Evolutionary conservation across 2,329 filamentous ascomycete species (phyloP), one percentile per base, ranked within the genome.

Genomic region (Trichoderma asperellum): DNA sequence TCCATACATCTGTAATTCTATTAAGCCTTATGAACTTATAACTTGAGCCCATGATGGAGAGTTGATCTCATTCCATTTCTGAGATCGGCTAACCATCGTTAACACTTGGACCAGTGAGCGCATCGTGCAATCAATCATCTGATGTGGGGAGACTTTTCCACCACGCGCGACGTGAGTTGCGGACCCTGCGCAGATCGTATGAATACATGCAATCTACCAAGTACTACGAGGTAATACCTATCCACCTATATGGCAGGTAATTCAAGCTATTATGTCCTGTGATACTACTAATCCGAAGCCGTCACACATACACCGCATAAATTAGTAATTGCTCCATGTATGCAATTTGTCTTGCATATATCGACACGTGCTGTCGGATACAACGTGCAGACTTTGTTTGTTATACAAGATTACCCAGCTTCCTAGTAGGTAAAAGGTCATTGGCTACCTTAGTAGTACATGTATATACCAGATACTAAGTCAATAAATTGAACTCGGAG

Each of bases 171-270:
- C 40, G 34, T 62, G 59, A 40, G 40, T 40, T 40, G 21, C 24
- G 27, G 47, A 64, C 61, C 61, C 34, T 63, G 47, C 47, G 61
- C 34, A 64, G 62, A 56, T 65, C 61, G 61, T 35, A 43, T 55
- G 24, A 14, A 55, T 11, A 27, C 47, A 24, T 49, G 47, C 47
- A 4, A 49, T 49, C 47, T 49, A 49, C 21, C 10, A 49, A 43
- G 40, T n/a, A 43, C 40, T 18, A 43, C 40, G 18, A 4, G 18
- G 40, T 43, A 16, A 43, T 43, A 43, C 32, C 32, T 32, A 32
- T 4, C 32, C 7, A 32, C 32, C 5, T 32, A 32, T 8, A 5
- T 32, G 5, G 7, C 5, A 32, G 7, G 32, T n/a, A 43, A n/a
- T 18, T n/a, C 7, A 2, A 16, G 18, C 6, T n/a, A 5, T 53